Base-by-base conservation (phyloP, 202 grass and related monocot species). In the Brachypodium distachyon region DNA sequence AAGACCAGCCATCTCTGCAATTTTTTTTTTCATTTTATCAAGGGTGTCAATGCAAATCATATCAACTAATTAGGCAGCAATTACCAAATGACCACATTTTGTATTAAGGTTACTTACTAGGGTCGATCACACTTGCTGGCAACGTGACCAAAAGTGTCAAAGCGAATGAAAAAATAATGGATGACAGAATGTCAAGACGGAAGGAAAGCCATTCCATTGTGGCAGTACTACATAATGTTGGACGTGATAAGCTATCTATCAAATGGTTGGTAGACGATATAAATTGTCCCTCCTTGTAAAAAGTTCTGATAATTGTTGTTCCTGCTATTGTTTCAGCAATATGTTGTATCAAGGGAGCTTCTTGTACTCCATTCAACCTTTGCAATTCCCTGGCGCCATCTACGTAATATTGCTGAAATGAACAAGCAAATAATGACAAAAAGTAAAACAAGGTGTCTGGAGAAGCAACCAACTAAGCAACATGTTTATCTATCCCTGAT, bases 401-500 rank as follows among this genome's bases (percentile, higher is more conserved):
- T 73, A 97, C 80, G 73, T 93, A 97, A 60, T 83, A 93, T 73
- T 78, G 77, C 93, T 97, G 80, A 38, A 84, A 79, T 1, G n/a
- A n/a, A 18, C 7, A 67, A 17, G 12, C n/a, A 34, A 66, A 57
- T 37, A 10, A 57, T 55, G n/a, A 61, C 33, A 61, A 46, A 14
- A 26, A 65, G 21, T 17, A 17, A n/a, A 46, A 69, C 19, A n/a
- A n/a, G n/a, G n/a, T n/a, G n/a, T n/a, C n/a, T n/a, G n/a, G n/a
- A n/a, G n/a, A n/a, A n/a, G n/a, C n/a, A n/a, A n/a, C n/a, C n/a
- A n/a, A n/a, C n/a, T n/a, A n/a, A n/a, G n/a, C n/a, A n/a, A 12
- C 4, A 56, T 31, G 13, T 29, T 16, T 58, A 18, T 13, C 57
- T 19, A 12, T 63, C 25, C 63, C 2, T n/a, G 21, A 51, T 8